Base-by-base conservation (phyloP, 2,329 filamentous ascomycete species). In the Aspergillus japonicus region DNA sequence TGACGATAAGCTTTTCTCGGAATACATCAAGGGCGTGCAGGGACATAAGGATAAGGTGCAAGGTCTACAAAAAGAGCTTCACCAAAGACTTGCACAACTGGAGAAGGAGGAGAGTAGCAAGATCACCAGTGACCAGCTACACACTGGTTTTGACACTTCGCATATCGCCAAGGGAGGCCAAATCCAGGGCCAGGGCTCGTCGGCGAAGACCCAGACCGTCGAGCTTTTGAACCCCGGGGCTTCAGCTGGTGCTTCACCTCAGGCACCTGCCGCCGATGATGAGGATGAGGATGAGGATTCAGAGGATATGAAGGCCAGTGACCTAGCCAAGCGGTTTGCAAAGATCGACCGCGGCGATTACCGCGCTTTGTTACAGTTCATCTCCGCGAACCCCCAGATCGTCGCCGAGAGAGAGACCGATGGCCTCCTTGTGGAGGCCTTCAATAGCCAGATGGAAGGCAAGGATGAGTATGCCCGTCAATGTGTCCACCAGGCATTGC, bases 71-170 rank as follows among this genome's bases (percentile, higher is more conserved):
- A 85, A 83, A 65, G 85, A 98, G 68, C 80, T 97, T 51, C 72
- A 87, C 33, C 78, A 80, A 56, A 94, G 94, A 79, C 82, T 98
- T 35, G 88, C 82, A 4, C 87, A 92, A 76, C 81, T 99, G 47
- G 91, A 98, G 79, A 89, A 88, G 74, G 90, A 95, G 66, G 93
- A 96, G 67, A 80, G 84, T 61, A 86, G 85, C 73, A 97, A 98
- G 80, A 99, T 99, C 64, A 99, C 95, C 11, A 98, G 93, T 72
- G 93, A 96, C 66, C 84, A 86, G 66, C 87, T 96, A 68, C 90
- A 93, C 70, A 92, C 89, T 2, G 95, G 95, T 5, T 99, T 99
- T 74, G 88, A 96, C 77, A 94, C 87, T 74, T 96, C 93, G 2
- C 85, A 89, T 66, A 87, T 99, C 56, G 82, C 85, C 69, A 94